Base-by-base conservation (phyloP, 2,329 filamentous ascomycete genomes). In the Graphilbum ipis-grandicollis region DNA sequence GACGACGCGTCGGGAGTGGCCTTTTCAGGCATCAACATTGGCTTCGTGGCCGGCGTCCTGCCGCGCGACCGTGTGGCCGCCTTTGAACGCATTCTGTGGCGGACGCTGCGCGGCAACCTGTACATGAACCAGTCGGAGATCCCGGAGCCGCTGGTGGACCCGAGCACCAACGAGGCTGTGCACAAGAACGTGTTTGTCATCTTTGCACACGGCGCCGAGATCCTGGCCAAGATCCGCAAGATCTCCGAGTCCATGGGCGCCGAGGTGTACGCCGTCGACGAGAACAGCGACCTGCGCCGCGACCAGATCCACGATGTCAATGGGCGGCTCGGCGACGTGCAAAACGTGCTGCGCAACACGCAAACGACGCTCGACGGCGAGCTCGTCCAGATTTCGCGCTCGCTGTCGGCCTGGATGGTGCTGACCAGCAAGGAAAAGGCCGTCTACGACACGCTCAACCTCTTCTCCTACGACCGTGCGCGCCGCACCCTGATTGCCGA, bases 121-220 rank as follows among this genome's bases (percentile, higher is more conserved):
- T 98, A 96, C 68, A 98, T 98, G 90, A 98, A 98, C 61, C 92
- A 98, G 65, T 88, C 88, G 30, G 90, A 98, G 66, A 98, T 98
- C 43, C 78, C 85, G 8, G 88, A 98, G 56, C 75, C 83, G 28
- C 79, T 98, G 48, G 68, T 93, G 54, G 83, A 98, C 56, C 88
- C 90, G 14, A 71, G 79, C 53, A 93, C 75, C 62, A 94, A 96
- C 55, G 88, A 96, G 60, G 68, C 82, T 45, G 70, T 92, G 48
- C 75, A 80, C 65, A 98, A 98, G 75, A 98, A 94, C 49, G 90
- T 98, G 39, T 98, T 98, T 52, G 88, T 98, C 52, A 98, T 98
- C 57, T 98, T 98, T 50, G 90, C 90, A 12, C 90, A 98, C 52
- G 90, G 90, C 53, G 93, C 93, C 60, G 88, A 96, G 59, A 93